These are phyloP conservation scores for Falciphora oryzae DNA, from an alignment of 2,329 filamentous ascomycete species.

Conservation along the genomic window DNA sequence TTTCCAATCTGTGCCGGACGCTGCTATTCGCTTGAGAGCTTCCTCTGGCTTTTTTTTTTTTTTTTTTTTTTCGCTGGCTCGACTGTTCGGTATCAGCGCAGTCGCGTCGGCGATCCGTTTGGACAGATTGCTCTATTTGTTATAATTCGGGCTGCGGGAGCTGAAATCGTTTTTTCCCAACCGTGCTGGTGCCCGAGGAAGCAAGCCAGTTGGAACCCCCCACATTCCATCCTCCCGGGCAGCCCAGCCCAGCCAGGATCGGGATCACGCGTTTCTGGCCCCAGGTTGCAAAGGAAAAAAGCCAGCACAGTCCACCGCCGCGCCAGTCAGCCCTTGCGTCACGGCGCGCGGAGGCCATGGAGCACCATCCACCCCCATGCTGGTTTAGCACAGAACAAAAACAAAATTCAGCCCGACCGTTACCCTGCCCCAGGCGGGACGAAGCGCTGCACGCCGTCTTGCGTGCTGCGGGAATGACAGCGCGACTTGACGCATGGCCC, in stretches of 20 bases:
- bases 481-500: no score
- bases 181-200: not conserved
- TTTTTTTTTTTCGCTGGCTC: no score
- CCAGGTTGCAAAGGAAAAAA: no score
- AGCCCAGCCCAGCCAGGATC: no score
- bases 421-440: not conserved
- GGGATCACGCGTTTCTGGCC: not conserved
- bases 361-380: not conserved
- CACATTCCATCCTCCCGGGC: no score
- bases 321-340: not conserved
- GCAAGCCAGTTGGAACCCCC: not conserved
- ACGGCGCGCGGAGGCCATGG: not conserved
- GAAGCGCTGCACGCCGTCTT: constrained; percentile 1
- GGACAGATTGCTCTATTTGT: not conserved
- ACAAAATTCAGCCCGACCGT: not conserved
- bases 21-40: not conserved
- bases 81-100: no score
- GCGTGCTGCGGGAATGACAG: not conserved
- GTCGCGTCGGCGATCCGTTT: not conserved
- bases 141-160: not conserved
- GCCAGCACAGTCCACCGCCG: not conserved
- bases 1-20: no score
- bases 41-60: no score
- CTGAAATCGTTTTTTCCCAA: no score
- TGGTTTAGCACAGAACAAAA: not conserved